A percentile compares a stretch with the other conserved stretches of the same genome.
phyloP scores from a whole-genome alignment of 805 yeast genomes.

The Tetrapisispora fleetii region DNA sequence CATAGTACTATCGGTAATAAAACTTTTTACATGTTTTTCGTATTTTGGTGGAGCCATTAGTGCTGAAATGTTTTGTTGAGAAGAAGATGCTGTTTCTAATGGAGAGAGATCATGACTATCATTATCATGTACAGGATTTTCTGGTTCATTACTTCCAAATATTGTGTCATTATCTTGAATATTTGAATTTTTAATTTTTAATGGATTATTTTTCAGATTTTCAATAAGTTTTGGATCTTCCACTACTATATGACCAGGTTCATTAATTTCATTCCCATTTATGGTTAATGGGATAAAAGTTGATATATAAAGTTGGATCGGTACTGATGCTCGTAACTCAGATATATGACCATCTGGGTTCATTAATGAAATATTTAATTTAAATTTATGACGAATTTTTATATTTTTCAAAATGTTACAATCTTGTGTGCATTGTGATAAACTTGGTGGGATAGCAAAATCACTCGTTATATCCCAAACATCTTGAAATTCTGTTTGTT shows the following conservation, averaged over 20 bases:
- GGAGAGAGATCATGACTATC: not conserved
- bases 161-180: slow-evolving; percentile 44
- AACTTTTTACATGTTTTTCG: slow-evolving; percentile 68
- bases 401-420: slow-evolving; percentile 59
- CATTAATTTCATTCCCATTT: slow-evolving; percentile 7
- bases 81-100: not conserved
- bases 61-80: slow-evolving; percentile 13
- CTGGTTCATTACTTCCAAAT: slow-evolving; percentile 21
- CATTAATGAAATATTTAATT: slow-evolving; percentile 64
- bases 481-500: slow-evolving; percentile 33
- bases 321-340: slow-evolving; percentile 83
- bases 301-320: slow-evolving; percentile 62
- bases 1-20: slow-evolving; percentile 11
- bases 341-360: slow-evolving; percentile 92
- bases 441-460: slow-evolving; percentile 59
- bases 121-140: slow-evolving; percentile 24
- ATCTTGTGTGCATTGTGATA: slow-evolving; percentile 78
- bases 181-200: slow-evolving; percentile 46
- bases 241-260: slow-evolving; percentile 4
- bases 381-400: slow-evolving; percentile 81
- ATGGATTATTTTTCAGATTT: not conserved
- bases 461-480: slow-evolving; percentile 64
- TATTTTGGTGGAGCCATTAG: slow-evolving; percentile 79
- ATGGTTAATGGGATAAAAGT: slow-evolving; percentile 66
- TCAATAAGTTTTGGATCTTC: not conserved